phyloP scores from a whole-genome alignment of 75 land plant genomes.

The Selaginella moellendorffii region DNA sequence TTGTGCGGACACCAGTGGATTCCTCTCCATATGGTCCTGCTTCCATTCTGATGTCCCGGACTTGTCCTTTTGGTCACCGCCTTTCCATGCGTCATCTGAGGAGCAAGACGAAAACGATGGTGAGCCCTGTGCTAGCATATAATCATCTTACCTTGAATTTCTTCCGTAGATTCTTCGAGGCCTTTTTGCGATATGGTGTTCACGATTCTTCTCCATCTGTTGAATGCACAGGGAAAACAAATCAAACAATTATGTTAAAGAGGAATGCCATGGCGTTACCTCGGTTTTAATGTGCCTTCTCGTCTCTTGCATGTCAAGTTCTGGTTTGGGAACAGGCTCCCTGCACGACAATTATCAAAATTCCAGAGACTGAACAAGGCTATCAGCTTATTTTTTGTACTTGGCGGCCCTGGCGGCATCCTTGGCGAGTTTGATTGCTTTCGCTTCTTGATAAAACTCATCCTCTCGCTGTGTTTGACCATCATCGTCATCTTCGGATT shows the following conservation, averaged over 20 bases:
- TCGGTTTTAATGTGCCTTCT: slow-evolving; percentile 60
- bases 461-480: slow-evolving; percentile 42
- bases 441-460: slow-evolving; percentile 61
- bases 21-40: background rate
- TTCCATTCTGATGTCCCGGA: background rate
- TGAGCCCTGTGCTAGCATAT: too few species aligned
- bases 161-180: slow-evolving; percentile 7
- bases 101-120: too few species aligned
- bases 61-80: slow-evolving; percentile 7
- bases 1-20: background rate
- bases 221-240: too few species aligned
- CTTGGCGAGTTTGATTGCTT: slow-evolving; percentile 35
- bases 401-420: slow-evolving; percentile 35
- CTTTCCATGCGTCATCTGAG: slow-evolving; percentile 2
- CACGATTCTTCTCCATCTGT: slow-evolving; percentile 5
- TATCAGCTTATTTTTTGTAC: too few species aligned
- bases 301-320: slow-evolving; percentile 48
- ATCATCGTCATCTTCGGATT: slow-evolving; percentile 15
- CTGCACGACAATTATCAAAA: slow-evolving; percentile 20
- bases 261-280: too few species aligned
- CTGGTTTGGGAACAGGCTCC: slow-evolving; percentile 15
- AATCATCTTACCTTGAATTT: slow-evolving; percentile 6
- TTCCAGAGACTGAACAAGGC: too few species aligned
- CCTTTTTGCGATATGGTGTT: slow-evolving; percentile 5
- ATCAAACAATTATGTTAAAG: too few species aligned